Evolutionary conservation across 805 yeast genomes (phyloP).

Genomic region (Saccharomycopsis sp.): DNA sequence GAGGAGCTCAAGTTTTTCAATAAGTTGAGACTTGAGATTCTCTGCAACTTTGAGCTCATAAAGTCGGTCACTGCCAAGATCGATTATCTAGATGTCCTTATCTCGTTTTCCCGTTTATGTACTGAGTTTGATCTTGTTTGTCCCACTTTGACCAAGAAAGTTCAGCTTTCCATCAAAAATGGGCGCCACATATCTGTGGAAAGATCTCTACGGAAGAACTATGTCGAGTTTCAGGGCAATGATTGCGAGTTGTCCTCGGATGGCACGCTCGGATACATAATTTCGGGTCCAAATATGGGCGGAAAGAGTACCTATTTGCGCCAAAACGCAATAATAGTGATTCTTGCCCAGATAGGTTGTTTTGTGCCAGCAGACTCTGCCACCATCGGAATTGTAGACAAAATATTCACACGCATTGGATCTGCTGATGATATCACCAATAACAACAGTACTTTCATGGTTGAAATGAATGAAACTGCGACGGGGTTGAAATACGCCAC

Average conservation of each 20-base stretch:
- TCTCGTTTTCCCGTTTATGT: slow-evolving; percentile 68
- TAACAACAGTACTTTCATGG: slow-evolving; percentile 88
- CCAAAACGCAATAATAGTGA: slow-evolving; percentile 62
- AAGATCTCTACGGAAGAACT: slow-evolving; percentile 45
- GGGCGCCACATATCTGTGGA: slow-evolving; percentile 91
- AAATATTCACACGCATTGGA: slow-evolving; percentile 72
- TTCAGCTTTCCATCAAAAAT: slow-evolving; percentile 41
- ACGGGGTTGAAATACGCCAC: slow-evolving; percentile 62
- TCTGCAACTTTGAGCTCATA: slow-evolving; percentile 39
- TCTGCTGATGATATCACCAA: slow-evolving; percentile 76
- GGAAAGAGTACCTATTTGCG: slow-evolving; percentile 74
- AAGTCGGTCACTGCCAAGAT: slow-evolving; percentile 43
- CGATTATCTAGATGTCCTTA: slow-evolving; percentile 65
- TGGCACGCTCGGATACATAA: slow-evolving; percentile 41
- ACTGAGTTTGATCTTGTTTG: slow-evolving; percentile 57
- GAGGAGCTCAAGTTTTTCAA: slow-evolving; percentile 53
- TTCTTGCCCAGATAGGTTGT: slow-evolving; percentile 69
- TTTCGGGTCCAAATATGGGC: slow-evolving; percentile 92
- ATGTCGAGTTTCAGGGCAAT: slow-evolving; percentile 32
- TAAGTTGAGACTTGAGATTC: slow-evolving; percentile 39
- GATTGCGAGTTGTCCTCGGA: slow-evolving; percentile 27
- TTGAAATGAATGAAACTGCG: slow-evolving; percentile 83
- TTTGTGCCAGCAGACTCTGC: slow-evolving; percentile 65
- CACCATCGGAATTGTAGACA: slow-evolving; percentile 64
- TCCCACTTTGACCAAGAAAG: slow-evolving; percentile 52